Evolutionary conservation across 2,329 filamentous ascomycete genomes (phyloP).

Genomic region (Hypoxylon sp.): DNA sequence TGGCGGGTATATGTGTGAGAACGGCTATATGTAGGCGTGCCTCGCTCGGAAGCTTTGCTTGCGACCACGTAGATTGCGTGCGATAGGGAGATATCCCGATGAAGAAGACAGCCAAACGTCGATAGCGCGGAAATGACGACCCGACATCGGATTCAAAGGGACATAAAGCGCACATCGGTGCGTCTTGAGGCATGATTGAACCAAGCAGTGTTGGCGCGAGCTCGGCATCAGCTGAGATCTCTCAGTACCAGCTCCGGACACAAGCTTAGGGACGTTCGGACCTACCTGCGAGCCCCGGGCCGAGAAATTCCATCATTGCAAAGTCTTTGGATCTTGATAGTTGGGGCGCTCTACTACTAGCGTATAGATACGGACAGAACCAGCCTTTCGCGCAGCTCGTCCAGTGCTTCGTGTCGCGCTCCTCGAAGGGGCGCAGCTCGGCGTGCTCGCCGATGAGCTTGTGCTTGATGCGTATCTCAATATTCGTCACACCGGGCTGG

Average conservation of each 20-base stretch:
- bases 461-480: not conserved
- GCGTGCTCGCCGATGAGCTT: slow-evolving; percentile 2
- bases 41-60: not conserved
- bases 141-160: not conserved
- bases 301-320: not conserved
- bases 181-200: not conserved
- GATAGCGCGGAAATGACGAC: not conserved
- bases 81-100: not conserved
- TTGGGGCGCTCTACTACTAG: not conserved
- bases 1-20: not conserved
- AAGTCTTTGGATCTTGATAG: not conserved
- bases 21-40: not conserved
- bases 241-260: not conserved
- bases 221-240: not conserved
- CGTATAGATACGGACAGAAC: not conserved
- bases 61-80: not conserved
- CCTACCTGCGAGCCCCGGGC: not conserved
- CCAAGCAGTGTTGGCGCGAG: not conserved
- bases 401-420: not conserved
- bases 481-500: not conserved
- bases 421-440: not conserved
- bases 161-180: not conserved
- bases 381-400: not conserved
- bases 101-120: not conserved
- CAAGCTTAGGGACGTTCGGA: not conserved